Evolutionary conservation across 1,284 basidiomycete genomes (phyloP), one percentile per base, ranked within the genome.

Genomic region (Lentinula novae-zelandiae): DNA sequence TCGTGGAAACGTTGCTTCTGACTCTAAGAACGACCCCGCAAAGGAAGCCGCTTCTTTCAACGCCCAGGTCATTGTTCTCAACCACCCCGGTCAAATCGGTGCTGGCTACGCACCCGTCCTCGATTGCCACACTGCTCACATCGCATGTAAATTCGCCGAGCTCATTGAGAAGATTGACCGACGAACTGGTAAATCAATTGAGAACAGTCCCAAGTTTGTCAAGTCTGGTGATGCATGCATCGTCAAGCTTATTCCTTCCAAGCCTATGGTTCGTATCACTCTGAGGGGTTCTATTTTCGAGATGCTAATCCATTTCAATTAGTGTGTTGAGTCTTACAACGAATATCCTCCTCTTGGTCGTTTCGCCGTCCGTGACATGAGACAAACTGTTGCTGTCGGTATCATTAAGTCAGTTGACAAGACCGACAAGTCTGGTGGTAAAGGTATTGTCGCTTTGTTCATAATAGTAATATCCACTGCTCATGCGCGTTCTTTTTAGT

Each of bases 101-200:
- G 93, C 93, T 71, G 95, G 95, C 69, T 96, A 97, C 78, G 94
- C 96, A 60, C 96, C 96, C 64, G 96, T 99, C 65, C 90, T 99
- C 70, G 96, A 99, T 84, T 99, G 96, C 84, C 96, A 99, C 90
- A 99, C 96, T 67, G 95, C 96, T 75, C 96, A 98, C 88, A 99
- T 99, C 78, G 97, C 97, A 68, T 99, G 97, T 93, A 98, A 98
- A 84, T 99, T 99, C 82, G 85, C 94, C 69, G 95, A 96, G 78
- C 88, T 98, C 77, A 84, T 95, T 72, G 94, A 98, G 87, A 98
- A 99, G 90, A 98, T 99, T 78, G 96, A 99, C 84, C 92, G 95
- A 75, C 95, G 97, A 76, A 92, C 92, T 73, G 96, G 96, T 78
- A 97, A 97, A 84, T 83, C 86, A 60, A 84, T 96, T 64, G 95